phyloP scores from a whole-genome alignment of 768 basidiomycete species.

The Boletus pseudo-olivaceus region DNA sequence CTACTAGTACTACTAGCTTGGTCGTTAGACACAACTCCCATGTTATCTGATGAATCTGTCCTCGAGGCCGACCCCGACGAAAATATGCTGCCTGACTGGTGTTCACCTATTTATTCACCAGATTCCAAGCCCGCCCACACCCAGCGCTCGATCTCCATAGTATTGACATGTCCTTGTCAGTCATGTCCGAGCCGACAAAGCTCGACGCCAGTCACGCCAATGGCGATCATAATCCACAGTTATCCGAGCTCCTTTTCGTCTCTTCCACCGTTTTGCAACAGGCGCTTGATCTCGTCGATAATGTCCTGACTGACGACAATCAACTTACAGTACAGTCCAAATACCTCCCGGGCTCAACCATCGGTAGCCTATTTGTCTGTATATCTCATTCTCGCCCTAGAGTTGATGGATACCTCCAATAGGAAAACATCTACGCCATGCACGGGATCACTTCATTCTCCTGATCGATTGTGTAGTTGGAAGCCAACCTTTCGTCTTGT shows the following conservation, averaged over 20 bases:
- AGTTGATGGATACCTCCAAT: constrained; percentile 1
- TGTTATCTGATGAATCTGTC: constrained; percentile 17
- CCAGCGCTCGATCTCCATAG: not conserved
- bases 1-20: too few relatives aligned
- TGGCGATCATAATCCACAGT: constrained; percentile 18
- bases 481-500: constrained; percentile 50
- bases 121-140: not conserved
- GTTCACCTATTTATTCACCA: constrained; percentile 15
- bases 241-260: constrained; percentile 61
- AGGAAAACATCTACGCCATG: constrained; percentile 88
- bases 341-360: constrained; percentile 82
- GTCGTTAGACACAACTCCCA: constrained; percentile 1
- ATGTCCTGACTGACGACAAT: constrained; percentile 60
- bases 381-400: not conserved
- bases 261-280: constrained; percentile 66
- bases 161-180: constrained; percentile 5
- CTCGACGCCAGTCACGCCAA: constrained; percentile 10
- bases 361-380: constrained; percentile 46
- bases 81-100: constrained; percentile 13
- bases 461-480: constrained; percentile 53
- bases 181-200: constrained; percentile 24
- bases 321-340: constrained; percentile 69
- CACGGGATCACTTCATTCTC: constrained; percentile 76
- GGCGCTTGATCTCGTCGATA: constrained; percentile 68
- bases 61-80: constrained; percentile 24